Percentiles rank a stretch among this genome's conserved stretches.
Conservation (phyloP, 2,329 filamentous ascomycete species). For the Fusarium floridanum region DNA sequence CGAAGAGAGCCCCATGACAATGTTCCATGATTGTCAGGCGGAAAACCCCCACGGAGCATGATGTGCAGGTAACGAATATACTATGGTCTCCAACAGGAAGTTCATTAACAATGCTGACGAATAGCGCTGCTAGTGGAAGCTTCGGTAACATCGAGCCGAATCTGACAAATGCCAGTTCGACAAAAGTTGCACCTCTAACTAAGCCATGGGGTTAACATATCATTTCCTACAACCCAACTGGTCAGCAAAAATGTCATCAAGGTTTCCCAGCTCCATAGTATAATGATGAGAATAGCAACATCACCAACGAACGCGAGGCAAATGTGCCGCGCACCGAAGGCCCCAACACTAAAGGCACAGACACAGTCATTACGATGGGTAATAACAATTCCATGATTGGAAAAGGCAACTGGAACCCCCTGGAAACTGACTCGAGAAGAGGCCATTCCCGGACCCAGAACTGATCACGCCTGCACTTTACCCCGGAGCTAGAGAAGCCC, state of each 20-base stretch:
- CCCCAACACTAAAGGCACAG: background rate
- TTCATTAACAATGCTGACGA: background rate
- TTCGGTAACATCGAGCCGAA: background rate
- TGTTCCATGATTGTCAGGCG: background rate
- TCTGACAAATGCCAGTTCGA: background rate
- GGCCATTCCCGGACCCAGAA: background rate
- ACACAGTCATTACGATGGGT: background rate
- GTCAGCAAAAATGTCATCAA: background rate
- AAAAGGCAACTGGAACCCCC: background rate
- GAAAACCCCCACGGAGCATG: background rate
- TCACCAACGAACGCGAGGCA: background rate
- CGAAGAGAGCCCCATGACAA: background rate
- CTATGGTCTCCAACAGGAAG: background rate
- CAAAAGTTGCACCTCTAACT: background rate
- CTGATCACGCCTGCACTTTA: background rate
- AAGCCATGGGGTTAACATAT: background rate
- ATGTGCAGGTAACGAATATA: background rate
- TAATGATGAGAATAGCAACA: background rate
- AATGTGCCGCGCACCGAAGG: background rate
- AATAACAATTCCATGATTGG: background rate
- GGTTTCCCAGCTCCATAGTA: background rate
- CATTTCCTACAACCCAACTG: background rate
- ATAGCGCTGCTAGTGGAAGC: background rate
- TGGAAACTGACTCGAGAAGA: background rate
- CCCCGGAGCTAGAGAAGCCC: background rate